These are phyloP conservation scores for Thielaviopsis populi DNA, from an alignment of 2,329 filamentous ascomycete species.

Conservation along the genomic window DNA sequence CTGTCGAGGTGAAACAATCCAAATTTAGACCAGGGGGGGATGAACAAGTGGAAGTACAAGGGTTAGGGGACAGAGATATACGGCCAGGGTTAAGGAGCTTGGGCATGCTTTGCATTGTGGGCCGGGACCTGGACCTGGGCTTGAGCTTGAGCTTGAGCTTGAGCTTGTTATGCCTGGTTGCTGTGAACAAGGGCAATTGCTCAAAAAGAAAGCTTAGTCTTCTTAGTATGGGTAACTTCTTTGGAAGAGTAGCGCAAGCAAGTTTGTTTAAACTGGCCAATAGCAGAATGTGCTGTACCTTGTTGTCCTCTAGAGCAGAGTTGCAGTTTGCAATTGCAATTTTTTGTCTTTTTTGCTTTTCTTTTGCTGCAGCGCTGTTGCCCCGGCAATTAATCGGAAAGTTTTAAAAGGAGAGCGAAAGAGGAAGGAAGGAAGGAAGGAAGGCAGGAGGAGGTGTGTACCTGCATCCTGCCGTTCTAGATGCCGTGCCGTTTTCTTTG, in stretches of 20 bases:
- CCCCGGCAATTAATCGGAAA: background rate
- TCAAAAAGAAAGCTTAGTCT: too few species aligned
- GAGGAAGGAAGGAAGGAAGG: background rate
- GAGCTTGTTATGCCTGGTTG: background rate
- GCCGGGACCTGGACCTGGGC: too few species aligned
- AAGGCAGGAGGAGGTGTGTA: background rate
- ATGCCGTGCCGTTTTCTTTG: background rate
- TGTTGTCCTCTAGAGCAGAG: background rate
- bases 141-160: background rate
- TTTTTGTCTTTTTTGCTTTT: background rate
- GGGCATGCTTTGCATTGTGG: background rate
- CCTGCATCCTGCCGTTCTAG: conserved; percentile 1
- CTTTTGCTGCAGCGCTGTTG: background rate
- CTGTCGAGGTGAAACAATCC: background rate
- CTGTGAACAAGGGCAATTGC: background rate
- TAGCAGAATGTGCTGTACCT: too few species aligned
- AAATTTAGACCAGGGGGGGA: background rate
- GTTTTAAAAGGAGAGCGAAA: background rate
- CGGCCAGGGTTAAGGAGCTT: background rate
- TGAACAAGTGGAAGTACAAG: background rate
- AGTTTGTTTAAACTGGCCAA: background rate
- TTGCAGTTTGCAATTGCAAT: background rate
- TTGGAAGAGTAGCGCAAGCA: too few species aligned
- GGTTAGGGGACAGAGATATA: too few species aligned
- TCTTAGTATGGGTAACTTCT: too few species aligned